Conservation (phyloP, 2,329 filamentous ascomycete species). For the Alternaria infectoria region DNA sequence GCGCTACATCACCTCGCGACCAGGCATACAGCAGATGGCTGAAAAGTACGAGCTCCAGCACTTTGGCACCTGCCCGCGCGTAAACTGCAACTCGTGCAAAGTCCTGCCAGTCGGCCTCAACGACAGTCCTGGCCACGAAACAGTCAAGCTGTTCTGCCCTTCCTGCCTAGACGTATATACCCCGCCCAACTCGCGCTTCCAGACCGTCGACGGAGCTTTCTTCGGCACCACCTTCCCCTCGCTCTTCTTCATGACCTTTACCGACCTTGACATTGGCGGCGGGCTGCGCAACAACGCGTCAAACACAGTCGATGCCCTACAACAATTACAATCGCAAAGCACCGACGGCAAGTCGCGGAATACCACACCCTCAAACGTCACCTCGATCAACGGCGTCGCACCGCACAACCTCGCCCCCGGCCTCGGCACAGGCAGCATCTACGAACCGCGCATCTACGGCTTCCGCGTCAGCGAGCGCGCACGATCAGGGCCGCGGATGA, state of each 20-base stretch:
- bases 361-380: slow-evolving; percentile 43
- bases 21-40: slow-evolving; percentile 98
- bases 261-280: slow-evolving; percentile 84
- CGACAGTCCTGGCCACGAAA: slow-evolving; percentile 94
- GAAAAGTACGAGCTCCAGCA: slow-evolving; percentile 98
- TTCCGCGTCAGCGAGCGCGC: slow-evolving; percentile 93
- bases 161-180: slow-evolving; percentile 97
- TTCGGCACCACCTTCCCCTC: slow-evolving; percentile 97
- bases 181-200: slow-evolving; percentile 94
- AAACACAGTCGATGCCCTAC: slow-evolving; percentile 42
- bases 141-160: slow-evolving; percentile 97
- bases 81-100: slow-evolving; percentile 86
- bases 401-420: slow-evolving; percentile 87
- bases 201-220: slow-evolving; percentile 96
- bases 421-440: slow-evolving; percentile 80
- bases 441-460: slow-evolving; percentile 95
- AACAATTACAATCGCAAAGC: slow-evolving; percentile 45
- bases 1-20: slow-evolving; percentile 94
- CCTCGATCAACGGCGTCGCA: slow-evolving; percentile 80
- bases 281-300: slow-evolving; percentile 66
- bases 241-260: slow-evolving; percentile 97
- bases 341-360: slow-evolving; percentile 41
- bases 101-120: slow-evolving; percentile 92
- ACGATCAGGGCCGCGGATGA: slow-evolving; percentile 91
- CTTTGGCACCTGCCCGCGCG: slow-evolving; percentile 94